Conservation (phyloP, 129 eudicot genomes). For the sunflower (Helianthus annuus) region DNA sequence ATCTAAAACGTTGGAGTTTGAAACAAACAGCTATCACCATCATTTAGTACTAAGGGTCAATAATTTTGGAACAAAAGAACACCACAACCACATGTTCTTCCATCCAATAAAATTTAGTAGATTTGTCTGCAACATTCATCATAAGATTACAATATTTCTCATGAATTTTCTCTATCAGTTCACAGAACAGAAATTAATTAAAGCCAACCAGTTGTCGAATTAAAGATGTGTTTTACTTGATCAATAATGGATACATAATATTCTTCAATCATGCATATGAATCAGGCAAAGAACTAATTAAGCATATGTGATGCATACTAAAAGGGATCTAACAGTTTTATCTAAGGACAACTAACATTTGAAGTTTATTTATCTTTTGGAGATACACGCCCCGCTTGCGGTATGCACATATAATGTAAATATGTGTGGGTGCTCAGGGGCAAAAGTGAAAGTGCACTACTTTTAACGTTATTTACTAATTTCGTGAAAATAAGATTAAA, state of each 20-base stretch:
- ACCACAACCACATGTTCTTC: slow-evolving; percentile 34
- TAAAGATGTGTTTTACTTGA: not conserved
- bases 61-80: slow-evolving; percentile 31
- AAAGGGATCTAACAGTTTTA: not conserved
- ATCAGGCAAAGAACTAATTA: not conserved
- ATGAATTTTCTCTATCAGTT: slow-evolving; percentile 4
- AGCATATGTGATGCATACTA: not conserved
- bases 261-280: not conserved
- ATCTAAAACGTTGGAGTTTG: slow-evolving; percentile 18
- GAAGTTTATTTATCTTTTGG: not conserved
- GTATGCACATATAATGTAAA: too few relatives aligned
- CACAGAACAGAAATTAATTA: not conserved
- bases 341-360: not conserved
- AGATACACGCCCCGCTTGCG: too few relatives aligned
- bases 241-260: not conserved
- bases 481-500: too few relatives aligned
- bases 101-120: slow-evolving; percentile 17
- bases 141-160: slow-evolving; percentile 7
- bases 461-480: too few relatives aligned
- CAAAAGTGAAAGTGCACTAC: too few relatives aligned
- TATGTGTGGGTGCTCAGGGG: too few relatives aligned
- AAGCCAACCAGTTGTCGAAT: not conserved
- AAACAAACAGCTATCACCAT: slow-evolving; percentile 37
- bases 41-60: slow-evolving; percentile 24
- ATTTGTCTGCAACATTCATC: slow-evolving; percentile 20